Conservation (phyloP, 2,329 filamentous ascomycete species). For the Aspergillus latus region DNA sequence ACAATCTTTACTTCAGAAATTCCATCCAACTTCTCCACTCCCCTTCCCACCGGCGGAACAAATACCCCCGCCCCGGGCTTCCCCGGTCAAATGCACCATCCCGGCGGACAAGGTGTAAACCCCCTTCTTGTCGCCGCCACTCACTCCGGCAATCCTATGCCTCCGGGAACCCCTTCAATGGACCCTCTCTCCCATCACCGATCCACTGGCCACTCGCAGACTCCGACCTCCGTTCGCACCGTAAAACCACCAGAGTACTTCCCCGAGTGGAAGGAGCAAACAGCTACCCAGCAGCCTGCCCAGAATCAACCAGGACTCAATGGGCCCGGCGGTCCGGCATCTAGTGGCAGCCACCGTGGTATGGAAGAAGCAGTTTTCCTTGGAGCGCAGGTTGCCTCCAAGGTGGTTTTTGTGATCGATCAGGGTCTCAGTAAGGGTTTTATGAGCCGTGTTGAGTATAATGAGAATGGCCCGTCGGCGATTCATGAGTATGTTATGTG, state of each 20-base stretch:
- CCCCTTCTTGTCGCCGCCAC: constrained; percentile 90
- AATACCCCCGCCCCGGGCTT: constrained; percentile 66
- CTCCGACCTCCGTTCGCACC: constrained; percentile 79
- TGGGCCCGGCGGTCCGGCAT: constrained; percentile 25
- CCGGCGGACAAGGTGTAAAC: constrained; percentile 68
- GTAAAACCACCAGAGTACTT: constrained; percentile 80
- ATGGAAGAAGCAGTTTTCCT: constrained; percentile 83
- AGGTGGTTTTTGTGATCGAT: constrained; percentile 69
- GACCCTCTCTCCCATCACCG: constrained; percentile 48
- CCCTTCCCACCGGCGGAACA: constrained; percentile 83
- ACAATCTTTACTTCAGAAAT: constrained; percentile 98
- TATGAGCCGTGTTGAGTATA: constrained; percentile 67
- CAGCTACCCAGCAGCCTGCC: constrained; percentile 37
- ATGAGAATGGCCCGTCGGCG: constrained; percentile 63
- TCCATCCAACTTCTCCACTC: constrained; percentile 89
- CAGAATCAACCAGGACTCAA: constrained; percentile 44
- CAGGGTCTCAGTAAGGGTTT: constrained; percentile 67
- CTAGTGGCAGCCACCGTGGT: constrained; percentile 41
- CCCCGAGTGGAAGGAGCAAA: constrained; percentile 81
- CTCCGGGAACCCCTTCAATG: constrained; percentile 38
- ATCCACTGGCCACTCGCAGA: constrained; percentile 67
- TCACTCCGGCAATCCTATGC: constrained; percentile 42
- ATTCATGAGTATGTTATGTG: constrained; percentile 58
- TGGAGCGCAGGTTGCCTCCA: constrained; percentile 81
- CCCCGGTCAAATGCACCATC: constrained; percentile 55